phyloP scores from a whole-genome alignment of 495 filamentous ascomycete species.

The Penicillium nucicola region DNA sequence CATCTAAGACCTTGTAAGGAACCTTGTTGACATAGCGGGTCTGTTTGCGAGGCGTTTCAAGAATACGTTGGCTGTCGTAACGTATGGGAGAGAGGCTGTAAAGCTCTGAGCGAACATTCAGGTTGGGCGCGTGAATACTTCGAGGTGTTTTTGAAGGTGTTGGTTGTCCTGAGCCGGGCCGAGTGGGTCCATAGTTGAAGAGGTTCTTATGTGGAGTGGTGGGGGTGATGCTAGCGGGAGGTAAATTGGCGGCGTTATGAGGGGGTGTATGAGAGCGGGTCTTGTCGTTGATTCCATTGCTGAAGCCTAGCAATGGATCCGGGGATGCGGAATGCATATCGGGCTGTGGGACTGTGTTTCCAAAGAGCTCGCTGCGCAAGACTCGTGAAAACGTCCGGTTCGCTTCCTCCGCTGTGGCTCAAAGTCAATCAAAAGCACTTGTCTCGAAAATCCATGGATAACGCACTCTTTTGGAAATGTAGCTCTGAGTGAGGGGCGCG shows the following conservation, averaged over 20 bases:
- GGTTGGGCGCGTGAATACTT: slow-evolving; percentile 76
- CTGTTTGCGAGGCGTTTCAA: slow-evolving; percentile 83
- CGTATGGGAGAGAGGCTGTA: slow-evolving; percentile 92
- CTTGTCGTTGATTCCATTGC: slow-evolving; percentile 59
- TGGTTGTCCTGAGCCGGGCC: slow-evolving; percentile 67
- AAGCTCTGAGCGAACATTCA: slow-evolving; percentile 84
- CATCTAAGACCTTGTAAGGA: slow-evolving; percentile 95
- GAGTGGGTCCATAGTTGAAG: slow-evolving; percentile 85
- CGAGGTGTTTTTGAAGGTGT: slow-evolving; percentile 88
- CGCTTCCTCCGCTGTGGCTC: slow-evolving; percentile 78
- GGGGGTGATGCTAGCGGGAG: slow-evolving; percentile 73
- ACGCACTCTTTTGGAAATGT: slow-evolving; percentile 88
- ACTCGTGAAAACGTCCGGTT: slow-evolving; percentile 89
- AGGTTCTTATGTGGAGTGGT: slow-evolving; percentile 97
- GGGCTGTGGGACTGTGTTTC: slow-evolving; percentile 79
- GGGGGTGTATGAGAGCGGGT: slow-evolving; percentile 81
- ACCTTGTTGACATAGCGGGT: slow-evolving; percentile 90
- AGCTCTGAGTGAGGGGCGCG: slow-evolving; percentile 86
- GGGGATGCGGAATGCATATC: slow-evolving; percentile 64
- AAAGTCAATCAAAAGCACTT: slow-evolving; percentile 35
- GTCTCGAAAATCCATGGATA: neutral
- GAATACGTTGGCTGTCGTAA: slow-evolving; percentile 84
- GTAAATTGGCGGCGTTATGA: slow-evolving; percentile 55
- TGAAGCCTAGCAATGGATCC: slow-evolving; percentile 57
- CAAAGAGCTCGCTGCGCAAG: slow-evolving; percentile 86